These are phyloP conservation scores for Pseudogymnoascus sp. DNA, from an alignment of 2,329 filamentous ascomycete genomes.

Conservation along the genomic window DNA sequence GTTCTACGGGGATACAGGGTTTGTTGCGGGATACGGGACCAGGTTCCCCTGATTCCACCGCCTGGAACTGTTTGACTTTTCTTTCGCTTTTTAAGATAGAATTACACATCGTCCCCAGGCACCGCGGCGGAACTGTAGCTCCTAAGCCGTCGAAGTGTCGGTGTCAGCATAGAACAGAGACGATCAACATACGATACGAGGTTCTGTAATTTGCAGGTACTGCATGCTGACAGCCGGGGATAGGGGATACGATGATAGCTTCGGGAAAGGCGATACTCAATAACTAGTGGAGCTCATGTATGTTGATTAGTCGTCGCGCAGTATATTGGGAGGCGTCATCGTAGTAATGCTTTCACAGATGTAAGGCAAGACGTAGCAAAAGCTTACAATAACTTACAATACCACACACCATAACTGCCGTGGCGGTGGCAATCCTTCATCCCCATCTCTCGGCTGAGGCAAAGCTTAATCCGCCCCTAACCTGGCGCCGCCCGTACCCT, in stretches of 20 bases:
- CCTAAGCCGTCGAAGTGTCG: not conserved
- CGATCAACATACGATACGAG: not conserved
- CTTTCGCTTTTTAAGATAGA: not conserved
- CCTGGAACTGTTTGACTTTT: not conserved
- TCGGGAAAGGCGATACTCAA: not conserved
- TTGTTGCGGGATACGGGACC: not conserved
- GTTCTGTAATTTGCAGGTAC: not conserved
- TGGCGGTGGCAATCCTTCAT: not conserved
- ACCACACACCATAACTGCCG: not conserved
- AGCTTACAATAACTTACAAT: not conserved
- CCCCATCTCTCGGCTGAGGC: not conserved
- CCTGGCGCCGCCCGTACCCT: not conserved
- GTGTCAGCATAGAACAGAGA: not conserved
- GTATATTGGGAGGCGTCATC: not conserved
- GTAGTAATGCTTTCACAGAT: not conserved
- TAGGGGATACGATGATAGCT: not conserved
- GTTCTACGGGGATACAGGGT: not conserved
- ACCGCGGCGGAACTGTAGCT: not conserved
- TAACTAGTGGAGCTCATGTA: not conserved
- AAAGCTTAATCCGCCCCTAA: constrained; percentile 1
- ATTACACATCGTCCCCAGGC: not conserved
- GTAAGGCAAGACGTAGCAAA: not conserved
- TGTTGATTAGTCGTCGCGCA: not conserved
- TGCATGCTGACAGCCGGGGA: not conserved
- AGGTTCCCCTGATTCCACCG: not conserved